Evolutionary conservation across 768 basidiomycete species (phyloP).

Genomic region (Trametes maxima): DNA sequence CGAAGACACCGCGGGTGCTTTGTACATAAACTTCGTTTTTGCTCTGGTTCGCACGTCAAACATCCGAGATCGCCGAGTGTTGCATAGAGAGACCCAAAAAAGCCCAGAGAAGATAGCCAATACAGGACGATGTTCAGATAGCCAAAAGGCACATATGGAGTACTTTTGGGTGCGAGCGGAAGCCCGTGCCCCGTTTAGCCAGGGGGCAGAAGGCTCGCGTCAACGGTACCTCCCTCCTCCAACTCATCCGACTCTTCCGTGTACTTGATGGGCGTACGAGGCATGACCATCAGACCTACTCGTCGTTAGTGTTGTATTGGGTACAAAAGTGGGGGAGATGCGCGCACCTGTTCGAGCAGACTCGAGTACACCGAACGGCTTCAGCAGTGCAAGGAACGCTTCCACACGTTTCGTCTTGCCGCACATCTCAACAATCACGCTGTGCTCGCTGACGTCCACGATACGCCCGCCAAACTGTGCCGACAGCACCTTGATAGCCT

Average conservation of each 20-base stretch:
- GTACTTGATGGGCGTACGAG: slow-evolving; percentile 83
- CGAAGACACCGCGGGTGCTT: neutral
- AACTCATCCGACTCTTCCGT: slow-evolving; percentile 56
- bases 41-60: neutral
- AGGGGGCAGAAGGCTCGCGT: slow-evolving; percentile 91
- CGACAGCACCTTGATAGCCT: slow-evolving; percentile 83
- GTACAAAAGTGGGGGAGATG: neutral
- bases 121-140: slow-evolving; percentile 1
- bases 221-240: slow-evolving; percentile 64
- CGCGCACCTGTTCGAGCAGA: slow-evolving; percentile 87
- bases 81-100: neutral
- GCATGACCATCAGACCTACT: slow-evolving; percentile 96
- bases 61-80: neutral
- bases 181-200: slow-evolving; percentile 54
- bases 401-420: slow-evolving; percentile 92
- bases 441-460: slow-evolving; percentile 94
- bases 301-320: neutral
- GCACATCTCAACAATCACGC: slow-evolving; percentile 92
- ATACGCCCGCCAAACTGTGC: slow-evolving; percentile 90
- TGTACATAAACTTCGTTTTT: neutral
- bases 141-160: neutral
- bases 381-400: slow-evolving; percentile 87
- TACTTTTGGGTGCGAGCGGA: slow-evolving; percentile 1
- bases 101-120: neutral
- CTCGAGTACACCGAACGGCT: slow-evolving; percentile 95